Conservation (phyloP, 1,284 basidiomycete species). For the Tremellales sp. region DNA sequence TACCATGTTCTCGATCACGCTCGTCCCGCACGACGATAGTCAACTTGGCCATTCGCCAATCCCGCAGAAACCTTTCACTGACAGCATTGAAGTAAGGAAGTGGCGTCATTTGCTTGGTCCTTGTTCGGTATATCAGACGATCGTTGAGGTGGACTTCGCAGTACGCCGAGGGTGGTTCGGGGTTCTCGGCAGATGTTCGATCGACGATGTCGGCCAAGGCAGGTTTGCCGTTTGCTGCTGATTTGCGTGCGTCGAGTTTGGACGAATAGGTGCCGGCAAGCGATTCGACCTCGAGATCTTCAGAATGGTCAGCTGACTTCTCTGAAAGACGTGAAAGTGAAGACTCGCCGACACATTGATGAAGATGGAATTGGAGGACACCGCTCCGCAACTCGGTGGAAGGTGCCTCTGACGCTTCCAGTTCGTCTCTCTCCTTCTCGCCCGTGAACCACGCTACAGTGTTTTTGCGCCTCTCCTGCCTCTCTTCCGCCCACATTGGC, state of each 20-base stretch:
- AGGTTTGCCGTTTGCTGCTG: conserved; percentile 39
- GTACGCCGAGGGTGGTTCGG: conserved; percentile 47
- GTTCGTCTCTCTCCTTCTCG: conserved; percentile 41
- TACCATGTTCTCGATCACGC: conserved; percentile 47
- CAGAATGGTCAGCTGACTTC: neutral
- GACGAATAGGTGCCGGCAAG: conserved; percentile 37
- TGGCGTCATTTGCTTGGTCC: conserved; percentile 49
- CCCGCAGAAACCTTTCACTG: conserved; percentile 51
- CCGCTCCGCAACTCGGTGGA: conserved; percentile 35
- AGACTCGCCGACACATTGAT: conserved; percentile 40
- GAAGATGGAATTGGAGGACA: conserved; percentile 45
- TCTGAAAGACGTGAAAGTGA: too few species aligned
- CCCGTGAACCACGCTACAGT: conserved; percentile 43
- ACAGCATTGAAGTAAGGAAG: conserved; percentile 52
- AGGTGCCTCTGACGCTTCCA: conserved; percentile 42
- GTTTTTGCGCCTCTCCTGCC: conserved; percentile 38
- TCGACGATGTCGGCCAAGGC: conserved; percentile 39
- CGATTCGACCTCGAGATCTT: conserved; percentile 43
- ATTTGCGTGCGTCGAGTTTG: conserved; percentile 15
- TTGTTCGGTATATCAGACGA: conserved; percentile 47
- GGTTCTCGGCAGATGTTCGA: conserved; percentile 38
- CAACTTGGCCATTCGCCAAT: conserved; percentile 50
- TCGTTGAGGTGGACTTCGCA: conserved; percentile 52
- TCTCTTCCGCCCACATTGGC: conserved; percentile 39
- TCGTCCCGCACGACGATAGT: conserved; percentile 50